phyloP scores from a whole-genome alignment of 768 basidiomycete genomes.

The Lactifluus subvellereus region DNA sequence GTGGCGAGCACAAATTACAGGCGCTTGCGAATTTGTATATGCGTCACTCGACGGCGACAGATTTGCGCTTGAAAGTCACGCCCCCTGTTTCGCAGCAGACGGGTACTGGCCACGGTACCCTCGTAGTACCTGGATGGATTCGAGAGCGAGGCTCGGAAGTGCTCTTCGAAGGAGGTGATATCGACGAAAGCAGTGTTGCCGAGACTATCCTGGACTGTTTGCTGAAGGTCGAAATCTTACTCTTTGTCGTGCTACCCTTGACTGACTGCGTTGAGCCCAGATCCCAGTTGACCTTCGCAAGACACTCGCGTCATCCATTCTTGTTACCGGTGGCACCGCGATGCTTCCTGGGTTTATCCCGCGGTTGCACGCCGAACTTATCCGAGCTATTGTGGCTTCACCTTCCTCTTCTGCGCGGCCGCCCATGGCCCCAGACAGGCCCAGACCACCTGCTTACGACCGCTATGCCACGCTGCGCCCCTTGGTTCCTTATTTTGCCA shows the following conservation, averaged over 20 bases:
- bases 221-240: constrained; percentile 53
- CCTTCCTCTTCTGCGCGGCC: constrained; percentile 32
- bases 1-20: constrained; percentile 51
- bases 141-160: constrained; percentile 88
- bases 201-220: constrained; percentile 76
- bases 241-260: neutral
- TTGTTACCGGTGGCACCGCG: constrained; percentile 83
- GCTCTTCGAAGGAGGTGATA: constrained; percentile 83
- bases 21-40: constrained; percentile 65
- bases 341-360: constrained; percentile 93
- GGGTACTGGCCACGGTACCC: constrained; percentile 68
- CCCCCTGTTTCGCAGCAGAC: constrained; percentile 62
- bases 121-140: constrained; percentile 93
- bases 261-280: constrained; percentile 36
- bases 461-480: constrained; percentile 70
- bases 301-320: constrained; percentile 75
- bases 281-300: constrained; percentile 87
- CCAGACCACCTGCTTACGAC: constrained; percentile 53
- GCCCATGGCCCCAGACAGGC: constrained; percentile 35
- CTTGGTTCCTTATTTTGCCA: constrained; percentile 65
- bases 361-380: constrained; percentile 73
- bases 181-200: constrained; percentile 80
- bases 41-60: constrained; percentile 71
- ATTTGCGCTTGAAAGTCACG: constrained; percentile 60
- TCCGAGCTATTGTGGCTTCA: constrained; percentile 51